A percentile compares a stretch with the other conserved stretches of the same genome.
Evolutionary conservation across 805 yeast genomes (phyloP).

Genomic region (Saccharomycopsis babjevae): DNA sequence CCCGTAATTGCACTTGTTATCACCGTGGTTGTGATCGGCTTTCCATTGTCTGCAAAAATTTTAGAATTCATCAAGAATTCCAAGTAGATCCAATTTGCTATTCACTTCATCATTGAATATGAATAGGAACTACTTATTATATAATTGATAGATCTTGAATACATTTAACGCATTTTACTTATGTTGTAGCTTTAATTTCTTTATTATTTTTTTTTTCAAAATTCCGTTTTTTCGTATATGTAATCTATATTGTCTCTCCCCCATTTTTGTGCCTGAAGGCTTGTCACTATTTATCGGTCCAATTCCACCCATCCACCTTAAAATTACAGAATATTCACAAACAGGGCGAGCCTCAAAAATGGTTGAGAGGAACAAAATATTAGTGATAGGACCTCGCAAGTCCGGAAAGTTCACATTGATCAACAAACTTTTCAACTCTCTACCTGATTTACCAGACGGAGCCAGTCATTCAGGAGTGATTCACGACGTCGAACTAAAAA

Average conservation of each 20-base stretch:
- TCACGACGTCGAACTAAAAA: constrained; percentile 10
- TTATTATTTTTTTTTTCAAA: no score
- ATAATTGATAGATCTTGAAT: no score
- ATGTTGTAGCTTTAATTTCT: no score
- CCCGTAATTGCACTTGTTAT: constrained; percentile 8
- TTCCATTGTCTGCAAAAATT: not conserved
- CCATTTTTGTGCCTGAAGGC: not conserved
- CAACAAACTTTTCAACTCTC: constrained; percentile 2
- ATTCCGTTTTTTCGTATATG: no score
- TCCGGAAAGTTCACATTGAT: constrained; percentile 14
- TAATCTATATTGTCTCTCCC: no score
- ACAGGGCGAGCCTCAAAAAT: not conserved
- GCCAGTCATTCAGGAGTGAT: constrained; percentile 14
- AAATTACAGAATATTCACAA: no score
- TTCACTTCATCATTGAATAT: no score
- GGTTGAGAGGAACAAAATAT: constrained; percentile 13
- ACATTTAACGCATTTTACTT: no score
- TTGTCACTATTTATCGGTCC: not conserved
- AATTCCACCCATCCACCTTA: not conserved
- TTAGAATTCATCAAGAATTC: not conserved
- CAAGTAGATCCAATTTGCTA: not conserved
- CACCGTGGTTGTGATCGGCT: not conserved
- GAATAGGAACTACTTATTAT: no score
- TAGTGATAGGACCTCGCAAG: constrained; percentile 11
- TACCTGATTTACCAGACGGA: constrained; percentile 1